These are phyloP conservation scores for Calonectria montana DNA, from an alignment of 2,329 filamentous ascomycete genomes.

Conservation along the genomic window DNA sequence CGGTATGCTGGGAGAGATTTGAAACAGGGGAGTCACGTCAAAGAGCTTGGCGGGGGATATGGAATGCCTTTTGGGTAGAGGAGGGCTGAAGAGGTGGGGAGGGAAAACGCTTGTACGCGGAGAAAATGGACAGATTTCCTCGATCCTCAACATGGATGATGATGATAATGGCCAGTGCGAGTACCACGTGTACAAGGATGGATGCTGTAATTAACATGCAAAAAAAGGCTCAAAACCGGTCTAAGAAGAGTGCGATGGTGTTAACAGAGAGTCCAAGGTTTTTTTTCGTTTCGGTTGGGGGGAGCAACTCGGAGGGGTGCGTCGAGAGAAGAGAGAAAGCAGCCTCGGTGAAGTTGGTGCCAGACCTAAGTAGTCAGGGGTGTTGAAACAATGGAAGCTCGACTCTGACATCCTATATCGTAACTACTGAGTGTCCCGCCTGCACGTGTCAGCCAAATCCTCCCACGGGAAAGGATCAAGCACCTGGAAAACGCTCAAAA, in stretches of 20 bases:
- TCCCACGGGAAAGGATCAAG: slow-evolving; percentile 1
- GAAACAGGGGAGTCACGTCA: slow-evolving; percentile 19
- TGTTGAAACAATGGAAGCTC: slow-evolving; percentile 3
- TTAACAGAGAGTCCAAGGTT: background rate
- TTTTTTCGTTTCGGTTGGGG: background rate
- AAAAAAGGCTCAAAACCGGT: slow-evolving; percentile 17
- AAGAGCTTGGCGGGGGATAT: slow-evolving; percentile 9
- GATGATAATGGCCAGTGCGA: slow-evolving; percentile 26
- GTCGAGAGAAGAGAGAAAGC: slow-evolving; percentile 20
- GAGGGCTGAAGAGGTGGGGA: slow-evolving; percentile 26
- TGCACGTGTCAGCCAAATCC: background rate
- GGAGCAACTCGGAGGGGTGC: background rate
- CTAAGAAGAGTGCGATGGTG: slow-evolving; percentile 13
- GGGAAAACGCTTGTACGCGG: slow-evolving; percentile 15
- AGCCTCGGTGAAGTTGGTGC: slow-evolving; percentile 7
- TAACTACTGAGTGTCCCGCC: slow-evolving; percentile 2
- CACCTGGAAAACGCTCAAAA: background rate
- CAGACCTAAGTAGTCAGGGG: background rate
- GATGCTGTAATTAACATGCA: slow-evolving; percentile 29
- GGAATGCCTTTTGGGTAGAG: slow-evolving; percentile 4
- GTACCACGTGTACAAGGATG: slow-evolving; percentile 32
- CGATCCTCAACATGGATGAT: slow-evolving; percentile 30
- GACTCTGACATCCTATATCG: background rate
- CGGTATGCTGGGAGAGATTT: slow-evolving; percentile 77
- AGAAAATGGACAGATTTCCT: slow-evolving; percentile 25